Evolutionary conservation across 2,329 filamentous ascomycete species (phyloP), one percentile per base, ranked within the genome.

Genomic region (Cladophialophora bantiana): DNA sequence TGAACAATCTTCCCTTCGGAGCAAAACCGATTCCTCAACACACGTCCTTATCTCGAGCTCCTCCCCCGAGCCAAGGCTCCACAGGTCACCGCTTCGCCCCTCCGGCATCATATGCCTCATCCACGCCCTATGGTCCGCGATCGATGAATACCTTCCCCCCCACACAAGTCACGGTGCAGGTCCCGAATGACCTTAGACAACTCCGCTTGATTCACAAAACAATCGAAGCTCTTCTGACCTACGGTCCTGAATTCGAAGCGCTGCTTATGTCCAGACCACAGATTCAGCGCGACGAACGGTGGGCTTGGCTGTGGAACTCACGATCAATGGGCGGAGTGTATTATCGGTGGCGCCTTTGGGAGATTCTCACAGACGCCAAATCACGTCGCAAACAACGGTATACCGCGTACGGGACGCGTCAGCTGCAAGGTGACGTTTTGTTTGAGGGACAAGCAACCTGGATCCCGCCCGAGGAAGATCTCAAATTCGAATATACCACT

Each of bases 241-340:
- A 95, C 72, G 93, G 94, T 0, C 88, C 92, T 0, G 92, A 95
- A 74, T 96, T 97, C 68, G 95, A 99, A 78, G 93, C 94, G 4
- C 83, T 96, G 1, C 84, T 99, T 6, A 98, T 98, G 95, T 90
- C 89, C 58, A 85, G 92, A 18, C 87, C 91, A 0, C 88, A 93
- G 62, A 90, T 98, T 0, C 92, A 96, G 76, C 86, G 85, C 48
- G 92, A 97, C 67, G 92, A 96, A 77, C 93, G 90, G 71, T 98
- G 94, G 89, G 91, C 93, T 0, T 99, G 94, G 91, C 83, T 99
- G 4, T 99, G 92, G 89, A 90, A 98, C 77, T 86, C 93, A 20
- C 86, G 89, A 71, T 94, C 89, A 74, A 83, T 85, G 69, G 93
- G 88, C 32, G 94, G 90, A 15, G 86, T 96, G 15, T 99, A 94